Evolutionary conservation across 495 filamentous ascomycete genomes (phyloP).

Genomic region (Talaromyces adpressus): DNA sequence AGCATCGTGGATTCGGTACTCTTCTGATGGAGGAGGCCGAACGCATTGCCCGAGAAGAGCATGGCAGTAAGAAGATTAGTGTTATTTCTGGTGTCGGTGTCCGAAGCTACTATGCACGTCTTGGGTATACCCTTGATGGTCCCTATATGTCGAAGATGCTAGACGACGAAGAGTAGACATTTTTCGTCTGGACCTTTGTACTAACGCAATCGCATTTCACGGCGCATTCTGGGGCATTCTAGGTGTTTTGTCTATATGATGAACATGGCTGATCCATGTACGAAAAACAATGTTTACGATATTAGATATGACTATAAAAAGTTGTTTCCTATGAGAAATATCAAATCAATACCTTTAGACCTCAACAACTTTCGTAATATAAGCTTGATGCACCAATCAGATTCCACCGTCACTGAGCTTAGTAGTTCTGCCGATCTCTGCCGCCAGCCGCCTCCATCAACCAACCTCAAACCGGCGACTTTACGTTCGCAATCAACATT

Average conservation of each 20-base stretch:
- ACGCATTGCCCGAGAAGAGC: constrained; percentile 86
- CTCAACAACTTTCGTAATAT: not conserved
- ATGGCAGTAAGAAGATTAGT: constrained; percentile 86
- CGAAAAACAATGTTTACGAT: not conserved
- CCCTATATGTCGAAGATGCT: constrained; percentile 76
- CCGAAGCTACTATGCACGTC: constrained; percentile 82
- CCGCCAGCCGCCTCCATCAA: not conserved
- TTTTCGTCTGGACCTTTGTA: not conserved
- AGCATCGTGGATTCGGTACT: constrained; percentile 96
- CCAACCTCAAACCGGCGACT: not conserved
- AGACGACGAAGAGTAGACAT: not conserved
- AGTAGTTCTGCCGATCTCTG: not conserved
- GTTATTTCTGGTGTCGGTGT: constrained; percentile 96
- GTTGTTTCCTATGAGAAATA: not conserved
- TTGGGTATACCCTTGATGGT: constrained; percentile 89
- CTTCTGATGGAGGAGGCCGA: constrained; percentile 97
- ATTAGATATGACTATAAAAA: not conserved
- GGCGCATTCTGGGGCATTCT: not conserved
- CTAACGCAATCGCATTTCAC: not conserved
- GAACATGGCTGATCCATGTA: not conserved
- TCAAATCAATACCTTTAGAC: not conserved
- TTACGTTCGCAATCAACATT: not conserved
- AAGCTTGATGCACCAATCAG: not conserved
- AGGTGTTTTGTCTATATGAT: not conserved
- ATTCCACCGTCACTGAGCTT: not conserved